These are phyloP conservation scores for Penicillium hordei DNA, from an alignment of 2,329 filamentous ascomycete species.

Conservation along the genomic window DNA sequence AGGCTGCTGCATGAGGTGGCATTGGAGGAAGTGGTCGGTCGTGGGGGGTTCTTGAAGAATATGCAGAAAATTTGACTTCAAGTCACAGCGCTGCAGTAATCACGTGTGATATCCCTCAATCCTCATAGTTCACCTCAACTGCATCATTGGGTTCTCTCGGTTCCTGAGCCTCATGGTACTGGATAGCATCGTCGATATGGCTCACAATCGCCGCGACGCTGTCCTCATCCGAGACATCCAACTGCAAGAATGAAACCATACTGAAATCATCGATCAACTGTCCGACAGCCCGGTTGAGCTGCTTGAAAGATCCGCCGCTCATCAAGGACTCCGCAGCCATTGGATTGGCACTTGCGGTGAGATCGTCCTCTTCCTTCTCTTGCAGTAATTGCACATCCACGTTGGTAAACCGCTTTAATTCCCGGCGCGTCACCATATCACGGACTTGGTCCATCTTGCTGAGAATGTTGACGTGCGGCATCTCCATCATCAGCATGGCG, in stretches of 20 bases:
- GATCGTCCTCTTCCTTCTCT: constrained; percentile 56
- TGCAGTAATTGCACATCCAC: constrained; percentile 81
- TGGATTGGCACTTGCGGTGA: constrained; percentile 59
- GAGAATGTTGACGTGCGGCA: constrained; percentile 93
- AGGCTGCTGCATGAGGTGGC: neutral
- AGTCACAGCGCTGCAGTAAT: neutral
- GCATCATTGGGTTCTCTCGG: constrained; percentile 75
- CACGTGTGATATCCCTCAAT: constrained; percentile 27
- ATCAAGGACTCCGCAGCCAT: constrained; percentile 69
- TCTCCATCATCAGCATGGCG: constrained; percentile 97
- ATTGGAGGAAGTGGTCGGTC: neutral
- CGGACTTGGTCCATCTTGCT: constrained; percentile 98
- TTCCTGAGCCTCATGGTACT: constrained; percentile 91
- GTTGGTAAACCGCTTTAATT: constrained; percentile 85
- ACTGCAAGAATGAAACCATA: constrained; percentile 91
- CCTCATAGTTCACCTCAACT: constrained; percentile 54
- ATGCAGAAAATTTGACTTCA: neutral
- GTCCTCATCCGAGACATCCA: constrained; percentile 88
- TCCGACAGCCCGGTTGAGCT: constrained; percentile 83
- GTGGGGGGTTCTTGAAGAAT: neutral
- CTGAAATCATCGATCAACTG: constrained; percentile 94
- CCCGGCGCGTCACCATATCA: constrained; percentile 80
- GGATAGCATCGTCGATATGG: constrained; percentile 91
- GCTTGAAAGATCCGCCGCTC: constrained; percentile 77
- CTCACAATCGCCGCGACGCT: constrained; percentile 81